A percentile compares a stretch with the other conserved stretches of the same genome.
Conservation (phyloP, 768 basidiomycete genomes). For the Lactarius vividus region DNA sequence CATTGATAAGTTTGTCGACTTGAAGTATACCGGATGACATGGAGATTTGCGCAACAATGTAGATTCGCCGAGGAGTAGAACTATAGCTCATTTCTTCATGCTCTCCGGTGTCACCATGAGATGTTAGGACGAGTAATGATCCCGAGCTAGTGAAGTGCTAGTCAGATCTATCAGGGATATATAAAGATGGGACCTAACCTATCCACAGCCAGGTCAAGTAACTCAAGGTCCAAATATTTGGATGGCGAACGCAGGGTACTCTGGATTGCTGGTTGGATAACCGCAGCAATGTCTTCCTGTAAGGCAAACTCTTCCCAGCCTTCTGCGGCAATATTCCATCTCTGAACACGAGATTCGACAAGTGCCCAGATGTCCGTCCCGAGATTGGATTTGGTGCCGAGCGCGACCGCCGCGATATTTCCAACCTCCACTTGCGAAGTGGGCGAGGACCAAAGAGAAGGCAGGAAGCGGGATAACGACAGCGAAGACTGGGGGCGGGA, state of each 20-base stretch:
- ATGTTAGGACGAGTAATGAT: conserved; percentile 60
- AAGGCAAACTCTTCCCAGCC: conserved; percentile 66
- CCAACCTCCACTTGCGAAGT: conserved; percentile 47
- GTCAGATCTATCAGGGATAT: not conserved
- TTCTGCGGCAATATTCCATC: conserved; percentile 64
- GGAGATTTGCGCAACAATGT: conserved; percentile 57
- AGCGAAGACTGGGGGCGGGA: conserved; percentile 49
- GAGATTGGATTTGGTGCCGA: conserved; percentile 44
- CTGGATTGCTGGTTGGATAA: conserved; percentile 49
- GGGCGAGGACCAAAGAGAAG: conserved; percentile 44
- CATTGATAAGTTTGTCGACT: conserved; percentile 49
- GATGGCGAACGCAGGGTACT: conserved; percentile 39
- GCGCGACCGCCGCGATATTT: conserved; percentile 63
- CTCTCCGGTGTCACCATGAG: conserved; percentile 60
- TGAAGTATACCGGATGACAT: conserved; percentile 41
- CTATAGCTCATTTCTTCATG: conserved; percentile 41
- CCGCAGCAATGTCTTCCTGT: conserved; percentile 54
- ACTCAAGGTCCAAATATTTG: conserved; percentile 63
- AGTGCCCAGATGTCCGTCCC: conserved; percentile 65
- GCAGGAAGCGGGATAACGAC: conserved; percentile 43
- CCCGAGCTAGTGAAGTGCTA: conserved; percentile 39
- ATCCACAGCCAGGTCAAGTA: conserved; percentile 66
- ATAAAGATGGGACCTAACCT: conserved; percentile 40
- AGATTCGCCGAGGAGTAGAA: conserved; percentile 54
- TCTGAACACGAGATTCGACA: conserved; percentile 64